A percentile compares a stretch with the other conserved stretches of the same genome.
Conservation (phyloP, 2,329 filamentous ascomycete species). For the Phialophora chinensis region DNA sequence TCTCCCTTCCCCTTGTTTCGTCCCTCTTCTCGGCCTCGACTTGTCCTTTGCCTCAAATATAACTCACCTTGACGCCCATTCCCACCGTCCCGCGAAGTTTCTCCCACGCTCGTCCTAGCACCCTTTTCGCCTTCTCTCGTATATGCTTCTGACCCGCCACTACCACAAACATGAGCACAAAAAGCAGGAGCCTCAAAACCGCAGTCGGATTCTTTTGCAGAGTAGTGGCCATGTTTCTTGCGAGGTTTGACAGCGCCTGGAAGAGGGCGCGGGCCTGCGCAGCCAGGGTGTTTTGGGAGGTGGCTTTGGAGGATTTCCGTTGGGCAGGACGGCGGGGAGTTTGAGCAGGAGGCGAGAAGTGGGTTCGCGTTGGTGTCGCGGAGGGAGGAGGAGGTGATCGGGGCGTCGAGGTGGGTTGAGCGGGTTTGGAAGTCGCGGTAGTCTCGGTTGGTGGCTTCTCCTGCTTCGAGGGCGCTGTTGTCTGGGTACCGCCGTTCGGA, state of each 20-base stretch:
- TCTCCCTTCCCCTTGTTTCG: neutral
- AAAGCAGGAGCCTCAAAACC: constrained; percentile 70
- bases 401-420: constrained; percentile 25
- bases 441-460: constrained; percentile 25
- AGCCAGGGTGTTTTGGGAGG: constrained; percentile 44
- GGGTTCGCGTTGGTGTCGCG: constrained; percentile 18
- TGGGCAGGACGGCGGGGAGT: constrained; percentile 25
- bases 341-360: constrained; percentile 34
- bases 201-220: constrained; percentile 62
- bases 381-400: constrained; percentile 21
- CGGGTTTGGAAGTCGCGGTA: constrained; percentile 22
- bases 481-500: constrained; percentile 43
- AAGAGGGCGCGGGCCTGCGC: constrained; percentile 54
- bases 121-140: constrained; percentile 72
- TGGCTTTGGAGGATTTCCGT: constrained; percentile 28
- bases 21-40: neutral
- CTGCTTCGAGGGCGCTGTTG: constrained; percentile 35
- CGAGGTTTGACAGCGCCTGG: constrained; percentile 54
- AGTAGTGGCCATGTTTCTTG: constrained; percentile 58
- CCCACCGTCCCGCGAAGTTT: constrained; percentile 85
- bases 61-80: constrained; percentile 97
- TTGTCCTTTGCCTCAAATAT: constrained; percentile 62
- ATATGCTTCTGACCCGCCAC: constrained; percentile 77
- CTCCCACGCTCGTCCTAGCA: constrained; percentile 74
- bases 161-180: constrained; percentile 77